Evolutionary conservation across 257 asterid species (phyloP).

Genomic region (Solanum microdontum): DNA sequence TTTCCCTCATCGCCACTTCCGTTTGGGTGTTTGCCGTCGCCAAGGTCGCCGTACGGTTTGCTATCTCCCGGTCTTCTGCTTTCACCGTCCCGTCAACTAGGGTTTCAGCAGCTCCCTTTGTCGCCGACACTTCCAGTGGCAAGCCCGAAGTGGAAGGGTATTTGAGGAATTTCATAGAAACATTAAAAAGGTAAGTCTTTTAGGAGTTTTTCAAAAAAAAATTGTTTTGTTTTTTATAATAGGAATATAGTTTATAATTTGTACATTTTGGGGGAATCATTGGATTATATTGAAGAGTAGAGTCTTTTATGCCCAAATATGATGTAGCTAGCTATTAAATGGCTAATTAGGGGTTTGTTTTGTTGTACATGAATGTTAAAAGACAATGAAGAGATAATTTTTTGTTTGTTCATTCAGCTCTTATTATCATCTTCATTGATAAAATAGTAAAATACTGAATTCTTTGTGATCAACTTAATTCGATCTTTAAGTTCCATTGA

Average conservation of each 20-base stretch:
- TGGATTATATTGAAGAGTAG: neutral
- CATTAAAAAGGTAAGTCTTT: conserved; percentile 30
- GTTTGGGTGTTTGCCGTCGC: conserved; percentile 47
- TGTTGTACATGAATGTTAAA: conserved; percentile 34
- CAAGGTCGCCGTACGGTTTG: conserved; percentile 32
- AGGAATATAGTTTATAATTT: conserved; percentile 18
- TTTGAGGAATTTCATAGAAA: conserved; percentile 16
- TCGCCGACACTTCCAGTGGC: conserved; percentile 68
- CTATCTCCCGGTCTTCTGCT: conserved; percentile 33
- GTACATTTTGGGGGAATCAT: conserved; percentile 29
- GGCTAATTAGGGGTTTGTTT: conserved; percentile 15
- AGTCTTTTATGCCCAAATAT: neutral
- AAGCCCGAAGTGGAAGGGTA: conserved; percentile 62
- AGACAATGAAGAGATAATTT: conserved; percentile 9
- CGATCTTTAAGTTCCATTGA: neutral
- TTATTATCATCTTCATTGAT: neutral
- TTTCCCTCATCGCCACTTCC: conserved; percentile 39
- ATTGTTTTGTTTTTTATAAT: neutral
- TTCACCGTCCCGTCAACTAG: conserved; percentile 65
- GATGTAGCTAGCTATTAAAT: conserved; percentile 1
- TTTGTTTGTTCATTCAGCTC: neutral
- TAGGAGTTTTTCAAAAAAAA: conserved; percentile 11
- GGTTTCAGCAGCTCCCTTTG: conserved; percentile 62
- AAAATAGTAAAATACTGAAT: neutral
- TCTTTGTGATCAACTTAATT: neutral